phyloP scores from a whole-genome alignment of 116 monocot genomes.

The Iris pallida region DNA sequence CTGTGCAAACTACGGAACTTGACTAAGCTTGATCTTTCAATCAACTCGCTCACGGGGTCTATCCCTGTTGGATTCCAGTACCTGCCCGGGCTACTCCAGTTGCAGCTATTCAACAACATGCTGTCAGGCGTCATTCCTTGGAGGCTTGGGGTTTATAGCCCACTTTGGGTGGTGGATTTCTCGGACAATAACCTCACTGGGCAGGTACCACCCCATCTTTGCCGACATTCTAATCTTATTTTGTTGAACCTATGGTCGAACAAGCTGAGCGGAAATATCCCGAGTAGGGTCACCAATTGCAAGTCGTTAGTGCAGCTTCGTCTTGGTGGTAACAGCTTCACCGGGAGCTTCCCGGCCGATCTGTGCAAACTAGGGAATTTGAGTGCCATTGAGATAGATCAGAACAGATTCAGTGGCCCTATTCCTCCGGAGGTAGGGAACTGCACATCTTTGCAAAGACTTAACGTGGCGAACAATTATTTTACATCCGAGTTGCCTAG shows the following conservation, averaged over 20 bases:
- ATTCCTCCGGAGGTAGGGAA: conserved; percentile 67
- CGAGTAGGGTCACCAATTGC: conserved; percentile 55
- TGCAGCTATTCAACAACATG: conserved; percentile 85
- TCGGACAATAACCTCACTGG: conserved; percentile 81
- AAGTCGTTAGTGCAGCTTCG: conserved; percentile 70
- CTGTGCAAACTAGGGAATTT: conserved; percentile 70
- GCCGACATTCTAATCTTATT: conserved; percentile 69
- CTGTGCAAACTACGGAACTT: conserved; percentile 62
- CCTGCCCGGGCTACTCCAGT: conserved; percentile 49
- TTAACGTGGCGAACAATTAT: conserved; percentile 59
- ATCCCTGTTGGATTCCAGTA: conserved; percentile 77
- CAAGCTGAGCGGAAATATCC: conserved; percentile 75
- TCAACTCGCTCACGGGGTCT: conserved; percentile 60
- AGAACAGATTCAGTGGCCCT: conserved; percentile 76
- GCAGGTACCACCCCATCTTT: conserved; percentile 63
- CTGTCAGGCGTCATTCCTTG: conserved; percentile 67
- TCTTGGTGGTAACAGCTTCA: conserved; percentile 70
- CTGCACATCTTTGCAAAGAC: conserved; percentile 68
- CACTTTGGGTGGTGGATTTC: conserved; percentile 91
- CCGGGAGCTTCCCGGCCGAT: conserved; percentile 79
- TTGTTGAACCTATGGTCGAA: conserved; percentile 77
- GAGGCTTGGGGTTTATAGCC: conserved; percentile 63
- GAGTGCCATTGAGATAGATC: conserved; percentile 63
- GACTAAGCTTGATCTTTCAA: conserved; percentile 88
- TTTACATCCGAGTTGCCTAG: conserved; percentile 69